phyloP scores from a whole-genome alignment of 495 filamentous ascomycete species.

The Neurospora sublineolata region DNA sequence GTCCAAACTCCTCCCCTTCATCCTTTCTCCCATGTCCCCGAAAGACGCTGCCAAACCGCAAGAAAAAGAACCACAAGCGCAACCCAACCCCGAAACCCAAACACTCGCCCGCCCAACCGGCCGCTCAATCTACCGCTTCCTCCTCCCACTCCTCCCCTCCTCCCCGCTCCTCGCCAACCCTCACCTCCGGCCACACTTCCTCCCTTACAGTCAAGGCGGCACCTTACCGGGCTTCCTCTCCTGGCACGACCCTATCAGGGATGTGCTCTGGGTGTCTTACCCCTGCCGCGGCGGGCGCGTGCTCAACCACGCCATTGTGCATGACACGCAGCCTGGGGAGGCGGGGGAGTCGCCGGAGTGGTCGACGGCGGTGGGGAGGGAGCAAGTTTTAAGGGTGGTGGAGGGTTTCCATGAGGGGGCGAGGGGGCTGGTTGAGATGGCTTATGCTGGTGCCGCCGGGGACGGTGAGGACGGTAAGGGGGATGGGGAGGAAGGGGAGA shows the following conservation, averaged over 20 bases:
- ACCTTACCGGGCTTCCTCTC: conserved; percentile 18
- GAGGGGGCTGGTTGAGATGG: conserved; percentile 12
- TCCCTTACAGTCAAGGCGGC: background rate
- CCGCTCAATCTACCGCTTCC: conserved; percentile 37
- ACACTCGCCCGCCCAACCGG: conserved; percentile 9
- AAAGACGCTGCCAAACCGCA: background rate
- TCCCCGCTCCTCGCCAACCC: conserved; percentile 24
- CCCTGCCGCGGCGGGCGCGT: conserved; percentile 28
- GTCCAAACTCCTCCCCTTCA: background rate
- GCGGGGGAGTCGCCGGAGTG: conserved; percentile 11
- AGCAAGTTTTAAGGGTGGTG: conserved; percentile 11
- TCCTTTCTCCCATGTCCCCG: background rate
- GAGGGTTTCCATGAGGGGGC: conserved; percentile 15
- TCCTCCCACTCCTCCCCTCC: conserved; percentile 23
- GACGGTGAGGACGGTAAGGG: too few species aligned
- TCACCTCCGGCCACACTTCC: conserved; percentile 15
- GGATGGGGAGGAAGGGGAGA: background rate
- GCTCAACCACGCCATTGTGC: conserved; percentile 21
- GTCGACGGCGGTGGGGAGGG: conserved; percentile 3
- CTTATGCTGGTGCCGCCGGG: background rate
- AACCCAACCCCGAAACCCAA: background rate
- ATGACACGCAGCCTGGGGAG: conserved; percentile 13
- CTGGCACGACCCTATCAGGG: conserved; percentile 16
- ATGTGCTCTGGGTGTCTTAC: conserved; percentile 31
- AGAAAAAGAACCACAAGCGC: background rate